These are phyloP conservation scores for Austroboletus niveus DNA, from an alignment of 1,284 basidiomycete genomes.

Conservation along the genomic window DNA sequence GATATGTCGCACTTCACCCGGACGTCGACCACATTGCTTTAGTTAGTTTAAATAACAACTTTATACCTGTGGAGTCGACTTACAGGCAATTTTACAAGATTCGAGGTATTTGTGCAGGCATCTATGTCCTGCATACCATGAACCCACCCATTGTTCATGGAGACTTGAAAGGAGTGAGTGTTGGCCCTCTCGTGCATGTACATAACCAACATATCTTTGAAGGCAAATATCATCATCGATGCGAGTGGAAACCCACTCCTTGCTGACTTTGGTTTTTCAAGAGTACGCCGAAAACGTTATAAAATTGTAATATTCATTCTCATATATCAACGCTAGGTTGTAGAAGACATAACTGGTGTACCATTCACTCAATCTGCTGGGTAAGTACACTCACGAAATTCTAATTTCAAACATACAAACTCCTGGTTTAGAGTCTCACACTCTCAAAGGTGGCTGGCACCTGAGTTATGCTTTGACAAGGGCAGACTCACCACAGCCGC, in stretches of 20 bases:
- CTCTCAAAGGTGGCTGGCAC: slow-evolving; percentile 50
- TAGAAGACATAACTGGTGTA: slow-evolving; percentile 52
- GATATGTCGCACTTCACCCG: slow-evolving; percentile 41
- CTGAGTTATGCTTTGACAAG: slow-evolving; percentile 51
- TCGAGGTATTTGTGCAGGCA: slow-evolving; percentile 43
- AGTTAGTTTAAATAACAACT: slow-evolving; percentile 28
- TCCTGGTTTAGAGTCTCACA: slow-evolving; percentile 30
- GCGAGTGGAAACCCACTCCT: slow-evolving; percentile 46
- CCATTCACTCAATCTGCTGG: slow-evolving; percentile 54
- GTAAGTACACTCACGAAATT: slow-evolving; percentile 13
- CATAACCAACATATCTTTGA: slow-evolving; percentile 8
- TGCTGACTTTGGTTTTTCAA: slow-evolving; percentile 58
- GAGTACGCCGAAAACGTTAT: slow-evolving; percentile 30
- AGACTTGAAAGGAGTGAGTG: slow-evolving; percentile 49
- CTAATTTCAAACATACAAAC: not conserved
- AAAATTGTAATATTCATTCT: not conserved
- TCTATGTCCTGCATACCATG: slow-evolving; percentile 50
- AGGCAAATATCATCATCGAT: slow-evolving; percentile 55
- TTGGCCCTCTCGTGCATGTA: not conserved
- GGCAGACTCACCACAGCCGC: slow-evolving; percentile 46
- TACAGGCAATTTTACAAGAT: slow-evolving; percentile 34
- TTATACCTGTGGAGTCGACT: not conserved
- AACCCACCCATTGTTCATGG: slow-evolving; percentile 51
- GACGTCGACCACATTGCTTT: slow-evolving; percentile 41
- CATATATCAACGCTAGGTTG: slow-evolving; percentile 37